These are phyloP conservation scores for Termitomyces sp. DNA, from an alignment of 1,284 basidiomycete genomes.

Conservation along the genomic window DNA sequence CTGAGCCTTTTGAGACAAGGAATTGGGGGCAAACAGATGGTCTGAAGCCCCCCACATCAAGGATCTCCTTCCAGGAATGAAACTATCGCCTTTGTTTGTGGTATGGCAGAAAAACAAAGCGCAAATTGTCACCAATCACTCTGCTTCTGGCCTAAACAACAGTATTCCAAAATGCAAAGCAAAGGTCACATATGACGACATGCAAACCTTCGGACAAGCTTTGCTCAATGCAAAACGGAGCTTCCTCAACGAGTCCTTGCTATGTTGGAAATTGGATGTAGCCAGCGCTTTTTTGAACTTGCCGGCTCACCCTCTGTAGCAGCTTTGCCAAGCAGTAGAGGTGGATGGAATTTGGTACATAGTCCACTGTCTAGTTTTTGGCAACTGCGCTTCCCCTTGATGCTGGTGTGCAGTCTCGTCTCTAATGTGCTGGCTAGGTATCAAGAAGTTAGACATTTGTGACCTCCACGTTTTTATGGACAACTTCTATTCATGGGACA, in stretches of 20 bases:
- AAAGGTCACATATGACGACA: not conserved
- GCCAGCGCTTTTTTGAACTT: not conserved
- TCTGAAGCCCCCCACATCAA: conserved; percentile 8
- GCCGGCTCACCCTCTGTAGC: not conserved
- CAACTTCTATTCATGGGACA: not conserved
- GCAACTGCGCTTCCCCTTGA: not conserved
- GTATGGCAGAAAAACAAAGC: not conserved
- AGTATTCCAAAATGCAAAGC: no score
- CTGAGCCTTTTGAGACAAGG: conserved; percentile 17
- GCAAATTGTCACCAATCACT: no score
- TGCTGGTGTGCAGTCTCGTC: not conserved
- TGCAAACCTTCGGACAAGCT: not conserved
- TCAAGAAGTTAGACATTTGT: not conserved
- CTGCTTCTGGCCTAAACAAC: no score
- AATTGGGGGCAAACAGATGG: conserved; percentile 18
- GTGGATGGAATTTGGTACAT: not conserved
- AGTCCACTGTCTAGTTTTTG: not conserved
- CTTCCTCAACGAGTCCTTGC: no score
- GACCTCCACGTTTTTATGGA: not conserved
- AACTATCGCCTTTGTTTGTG: conserved; percentile 5
- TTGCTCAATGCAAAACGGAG: not conserved
- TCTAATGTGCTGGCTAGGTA: not conserved
- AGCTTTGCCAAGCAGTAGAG: not conserved
- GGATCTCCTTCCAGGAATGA: conserved; percentile 17
- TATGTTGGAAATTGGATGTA: not conserved